Conservation (phyloP, 2,329 filamentous ascomycete species). For the Sporothrix brasiliensis region DNA sequence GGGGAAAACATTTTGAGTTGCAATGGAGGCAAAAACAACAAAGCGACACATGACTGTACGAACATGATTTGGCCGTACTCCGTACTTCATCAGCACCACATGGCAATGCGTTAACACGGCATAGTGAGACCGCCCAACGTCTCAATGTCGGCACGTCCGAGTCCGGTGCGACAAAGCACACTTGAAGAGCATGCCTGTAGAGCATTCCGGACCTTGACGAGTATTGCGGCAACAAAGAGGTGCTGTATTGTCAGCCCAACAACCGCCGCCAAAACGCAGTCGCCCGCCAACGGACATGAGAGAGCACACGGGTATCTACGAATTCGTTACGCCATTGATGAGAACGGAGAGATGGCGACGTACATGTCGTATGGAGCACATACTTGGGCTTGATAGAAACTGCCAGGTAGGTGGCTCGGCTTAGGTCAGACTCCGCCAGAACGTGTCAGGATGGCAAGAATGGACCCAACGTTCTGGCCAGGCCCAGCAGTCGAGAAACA, state of each 20-base stretch:
- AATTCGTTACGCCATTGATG: neutral
- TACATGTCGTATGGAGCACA: neutral
- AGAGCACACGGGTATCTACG: no score
- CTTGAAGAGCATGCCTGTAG: neutral
- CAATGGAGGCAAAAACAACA: neutral
- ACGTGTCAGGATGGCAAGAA: neutral
- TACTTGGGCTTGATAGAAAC: neutral
- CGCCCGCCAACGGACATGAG: neutral
- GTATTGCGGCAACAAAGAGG: neutral
- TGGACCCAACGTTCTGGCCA: neutral
- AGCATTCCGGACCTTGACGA: neutral
- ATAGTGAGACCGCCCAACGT: neutral
- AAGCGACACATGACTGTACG: neutral
- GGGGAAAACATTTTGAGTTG: neutral
- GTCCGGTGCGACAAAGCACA: neutral
- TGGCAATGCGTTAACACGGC: neutral
- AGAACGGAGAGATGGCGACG: neutral
- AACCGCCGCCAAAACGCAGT: neutral
- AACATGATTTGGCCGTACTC: neutral
- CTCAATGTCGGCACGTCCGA: neutral
- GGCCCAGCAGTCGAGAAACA: constrained; percentile 6
- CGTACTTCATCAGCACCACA: neutral
- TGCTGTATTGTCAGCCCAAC: neutral
- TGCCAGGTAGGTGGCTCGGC: neutral
- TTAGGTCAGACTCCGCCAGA: neutral